Evolutionary conservation across 2,329 filamentous ascomycete genomes (phyloP), one percentile per base, ranked within the genome.

Genomic region (Xylaria sp.): DNA sequence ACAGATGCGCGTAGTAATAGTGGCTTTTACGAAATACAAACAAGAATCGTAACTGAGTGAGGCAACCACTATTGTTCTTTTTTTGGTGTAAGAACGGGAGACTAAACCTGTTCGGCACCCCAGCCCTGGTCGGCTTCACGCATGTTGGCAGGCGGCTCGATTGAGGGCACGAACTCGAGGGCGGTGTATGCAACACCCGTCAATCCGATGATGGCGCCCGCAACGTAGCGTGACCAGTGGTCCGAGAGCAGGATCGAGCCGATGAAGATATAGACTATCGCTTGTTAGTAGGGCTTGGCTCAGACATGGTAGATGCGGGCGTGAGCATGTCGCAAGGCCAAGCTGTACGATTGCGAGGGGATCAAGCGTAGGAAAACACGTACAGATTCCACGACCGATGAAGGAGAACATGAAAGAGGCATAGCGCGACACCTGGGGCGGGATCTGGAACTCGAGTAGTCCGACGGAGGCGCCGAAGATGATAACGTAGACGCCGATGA

Each of bases 351-450:
- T 37, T 29, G 8, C 9, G 23, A 31, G 17, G 29, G 29, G 10
- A 19, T 2, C 6, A 11, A 15, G n/a, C 5, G 33, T 35, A 54
- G 53, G 29, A 51, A 17, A 27, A 37, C 15, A 88, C 92, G 80
- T 87, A 97, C 93, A 98, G 76, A 92, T 84, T 79, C 95, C 95
- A 75, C 95, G 93, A 64, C 95, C 95, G 70, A 98, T 81, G 84
- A 99, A 98, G 60, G 92, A 96, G 83, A 98, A 98, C 79, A 98
- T 89, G 83, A 99, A 99, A 10, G 92, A 96, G 56, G 93, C 94
- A 82, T 98, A 97, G 80, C 92, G 90, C 60, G 93, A 90, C 56
- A 97, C 85, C 76, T 97, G 93, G 62, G 93, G 92, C 52, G 95
- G 94, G 71, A 97, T 94, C 79, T 97, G 90, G 81, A 98, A 96